Evolutionary conservation across 441 rosid genomes (phyloP).

Genomic region (Hypseocharis bilobata): DNA sequence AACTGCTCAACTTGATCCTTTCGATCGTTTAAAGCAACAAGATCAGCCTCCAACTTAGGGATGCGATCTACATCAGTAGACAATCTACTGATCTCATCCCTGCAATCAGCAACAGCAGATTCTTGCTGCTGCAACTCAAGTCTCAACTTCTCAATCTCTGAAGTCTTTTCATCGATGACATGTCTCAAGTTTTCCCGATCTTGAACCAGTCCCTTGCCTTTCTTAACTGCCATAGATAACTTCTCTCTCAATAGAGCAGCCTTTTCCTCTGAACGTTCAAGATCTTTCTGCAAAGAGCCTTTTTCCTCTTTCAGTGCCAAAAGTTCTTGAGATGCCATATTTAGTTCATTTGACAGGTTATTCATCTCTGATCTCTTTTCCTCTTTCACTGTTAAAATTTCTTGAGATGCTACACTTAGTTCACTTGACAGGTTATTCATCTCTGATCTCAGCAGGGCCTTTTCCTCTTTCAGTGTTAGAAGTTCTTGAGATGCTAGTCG

Average conservation of each 20-base stretch:
- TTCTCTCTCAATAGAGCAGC: conserved; percentile 66
- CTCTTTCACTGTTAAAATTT: conserved; percentile 1
- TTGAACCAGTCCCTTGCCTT: conserved; percentile 88
- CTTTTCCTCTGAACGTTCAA: conserved; percentile 76
- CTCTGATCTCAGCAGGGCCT: not conserved
- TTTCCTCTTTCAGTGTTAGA: conserved; percentile 25
- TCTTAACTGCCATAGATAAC: conserved; percentile 84
- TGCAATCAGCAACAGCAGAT: conserved; percentile 40
- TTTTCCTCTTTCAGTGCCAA: conserved; percentile 39
- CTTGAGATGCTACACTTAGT: conserved; percentile 7
- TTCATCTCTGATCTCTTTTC: not conserved
- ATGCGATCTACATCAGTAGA: conserved; percentile 44
- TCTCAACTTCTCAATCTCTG: conserved; percentile 57
- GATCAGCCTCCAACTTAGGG: conserved; percentile 57
- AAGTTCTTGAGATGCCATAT: conserved; percentile 6
- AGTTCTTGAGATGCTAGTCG: conserved; percentile 36
- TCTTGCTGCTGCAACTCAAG: conserved; percentile 47
- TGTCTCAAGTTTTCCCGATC: conserved; percentile 67
- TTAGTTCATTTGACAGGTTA: conserved; percentile 14
- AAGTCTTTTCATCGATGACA: conserved; percentile 55
- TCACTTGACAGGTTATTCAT: conserved; percentile 4
- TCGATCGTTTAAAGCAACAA: conserved; percentile 38
- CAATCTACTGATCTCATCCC: conserved; percentile 46
- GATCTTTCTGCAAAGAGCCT: conserved; percentile 46
- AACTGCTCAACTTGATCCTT: conserved; percentile 56